Evolutionary conservation across 2,329 filamentous ascomycete genomes (phyloP).

Genomic region (Fusarium piperis): DNA sequence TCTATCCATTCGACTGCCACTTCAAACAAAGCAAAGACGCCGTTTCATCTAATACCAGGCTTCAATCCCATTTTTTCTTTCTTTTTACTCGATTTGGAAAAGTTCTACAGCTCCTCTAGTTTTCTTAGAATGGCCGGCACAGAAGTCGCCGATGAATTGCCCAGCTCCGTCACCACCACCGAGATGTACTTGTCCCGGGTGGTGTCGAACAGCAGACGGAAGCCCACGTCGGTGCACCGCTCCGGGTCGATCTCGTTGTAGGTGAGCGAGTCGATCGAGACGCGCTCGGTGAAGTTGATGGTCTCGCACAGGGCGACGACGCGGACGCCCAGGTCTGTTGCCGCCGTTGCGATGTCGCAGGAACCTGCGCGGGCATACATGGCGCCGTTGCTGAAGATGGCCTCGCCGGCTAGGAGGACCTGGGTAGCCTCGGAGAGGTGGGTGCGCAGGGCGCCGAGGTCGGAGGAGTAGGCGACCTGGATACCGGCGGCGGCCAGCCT

Average conservation of each 20-base stretch:
- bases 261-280: conserved; percentile 91
- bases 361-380: conserved; percentile 91
- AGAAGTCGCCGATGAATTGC: conserved; percentile 84
- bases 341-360: conserved; percentile 85
- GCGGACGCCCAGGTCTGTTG: conserved; percentile 77
- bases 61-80: conserved; percentile 13
- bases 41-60: conserved; percentile 26
- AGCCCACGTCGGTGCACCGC: conserved; percentile 66
- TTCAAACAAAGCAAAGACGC: conserved; percentile 12
- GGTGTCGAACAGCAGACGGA: conserved; percentile 86
- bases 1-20: conserved; percentile 17
- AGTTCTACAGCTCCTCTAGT: conserved; percentile 62
- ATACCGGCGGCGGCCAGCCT: conserved; percentile 74
- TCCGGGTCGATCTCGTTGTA: conserved; percentile 89
- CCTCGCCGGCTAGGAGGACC: conserved; percentile 88
- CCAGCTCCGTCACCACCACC: conserved; percentile 91
- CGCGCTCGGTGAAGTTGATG: conserved; percentile 88
- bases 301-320: conserved; percentile 93
- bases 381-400: conserved; percentile 94
- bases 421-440: conserved; percentile 75
- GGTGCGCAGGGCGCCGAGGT: conserved; percentile 77
- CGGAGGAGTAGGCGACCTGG: conserved; percentile 81
- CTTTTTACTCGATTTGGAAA: conserved; percentile 20
- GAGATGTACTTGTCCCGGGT: conserved; percentile 88
- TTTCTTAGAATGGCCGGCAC: conserved; percentile 73